phyloP scores from a whole-genome alignment of 2,329 filamentous ascomycete genomes.

The Sporothrix sp. region DNA sequence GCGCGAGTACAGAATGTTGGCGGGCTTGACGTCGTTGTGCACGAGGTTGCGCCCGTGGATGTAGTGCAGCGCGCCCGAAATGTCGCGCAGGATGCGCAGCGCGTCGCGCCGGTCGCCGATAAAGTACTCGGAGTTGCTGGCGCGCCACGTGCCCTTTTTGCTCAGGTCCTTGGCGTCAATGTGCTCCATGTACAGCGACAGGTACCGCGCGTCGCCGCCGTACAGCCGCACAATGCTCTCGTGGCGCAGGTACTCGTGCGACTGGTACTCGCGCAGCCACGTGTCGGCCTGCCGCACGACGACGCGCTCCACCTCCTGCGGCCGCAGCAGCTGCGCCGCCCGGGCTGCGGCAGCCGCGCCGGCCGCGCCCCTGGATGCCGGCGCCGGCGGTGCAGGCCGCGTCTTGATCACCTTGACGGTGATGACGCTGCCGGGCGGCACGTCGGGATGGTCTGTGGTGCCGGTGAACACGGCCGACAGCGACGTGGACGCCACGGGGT shows the following conservation, averaged over 20 bases:
- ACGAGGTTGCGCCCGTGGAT: conserved; percentile 44
- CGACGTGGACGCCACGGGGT: conserved; percentile 45
- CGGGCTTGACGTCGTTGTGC: conserved; percentile 55
- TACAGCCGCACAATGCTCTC: conserved; percentile 49
- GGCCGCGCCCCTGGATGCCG: background rate
- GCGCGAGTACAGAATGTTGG: conserved; percentile 50
- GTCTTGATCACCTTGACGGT: conserved; percentile 55
- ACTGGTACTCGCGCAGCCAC: conserved; percentile 49
- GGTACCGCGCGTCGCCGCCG: conserved; percentile 48
- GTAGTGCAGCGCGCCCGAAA: conserved; percentile 44
- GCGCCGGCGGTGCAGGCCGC: conserved; percentile 23
- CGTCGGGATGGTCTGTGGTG: conserved; percentile 36
- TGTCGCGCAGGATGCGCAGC: conserved; percentile 43
- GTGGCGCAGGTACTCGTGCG: conserved; percentile 45
- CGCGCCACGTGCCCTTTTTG: conserved; percentile 40
- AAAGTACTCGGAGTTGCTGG: conserved; percentile 38
- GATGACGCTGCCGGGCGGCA: conserved; percentile 41
- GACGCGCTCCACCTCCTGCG: conserved; percentile 42
- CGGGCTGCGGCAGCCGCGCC: conserved; percentile 22
- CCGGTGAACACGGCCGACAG: conserved; percentile 47
- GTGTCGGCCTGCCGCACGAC: conserved; percentile 51
- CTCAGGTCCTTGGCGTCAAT: conserved; percentile 47
- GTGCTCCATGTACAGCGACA: conserved; percentile 54
- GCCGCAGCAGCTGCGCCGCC: conserved; percentile 32
- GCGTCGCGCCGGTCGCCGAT: conserved; percentile 40